Evolutionary conservation across 371 early-diverging fungal species (phyloP), one percentile per base, ranked within the genome.

Genomic region (Gilbertella persicaria): DNA sequence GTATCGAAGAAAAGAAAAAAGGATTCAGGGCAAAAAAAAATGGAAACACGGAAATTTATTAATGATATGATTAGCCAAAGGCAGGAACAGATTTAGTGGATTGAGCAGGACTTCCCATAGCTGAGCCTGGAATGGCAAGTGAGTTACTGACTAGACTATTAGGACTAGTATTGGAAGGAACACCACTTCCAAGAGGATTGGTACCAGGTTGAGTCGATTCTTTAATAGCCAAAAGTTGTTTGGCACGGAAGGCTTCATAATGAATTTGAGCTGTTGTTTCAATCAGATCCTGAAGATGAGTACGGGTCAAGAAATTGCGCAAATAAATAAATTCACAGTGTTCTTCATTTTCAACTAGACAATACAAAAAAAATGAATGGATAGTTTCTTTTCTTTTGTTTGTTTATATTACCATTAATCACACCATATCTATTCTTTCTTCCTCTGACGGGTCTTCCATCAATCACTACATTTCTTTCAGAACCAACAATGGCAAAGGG

Each of bases 401-500:
- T n/a, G n/a, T n/a, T n/a, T n/a, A n/a, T n/a, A n/a, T n/a, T n/a
- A n/a, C n/a, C 82, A 63, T 85, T 83, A 52, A 87, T 80, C 7
- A 83, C 80, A 20, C 87, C 85, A 80, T 80, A 86, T 45, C 85
- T 67, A 51, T 82, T 89, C 67, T 80, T 78, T 58, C 88, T 73
- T 41, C 85, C 88, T 44, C 87, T 85, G 25, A 85, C 85, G 24
- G 80, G 67, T 70, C 79, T 83, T 71, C 94, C 95, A 58, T 93
- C 87, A 64, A 91, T 85, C 29, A 91, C 79, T 21, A 88, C 83
- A 64, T 86, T 81, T 68, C 86, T 71, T 69, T 92, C 94, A 28
- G 91, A 92, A 43, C 93, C 92, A 42, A 91, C 87, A 41, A 93
- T 80, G 26, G 93, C 91, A 55, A 93, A 93, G 16, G 94, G 94